Conservation (phyloP, 306 rosid species). For the Vigna angularis region DNA sequence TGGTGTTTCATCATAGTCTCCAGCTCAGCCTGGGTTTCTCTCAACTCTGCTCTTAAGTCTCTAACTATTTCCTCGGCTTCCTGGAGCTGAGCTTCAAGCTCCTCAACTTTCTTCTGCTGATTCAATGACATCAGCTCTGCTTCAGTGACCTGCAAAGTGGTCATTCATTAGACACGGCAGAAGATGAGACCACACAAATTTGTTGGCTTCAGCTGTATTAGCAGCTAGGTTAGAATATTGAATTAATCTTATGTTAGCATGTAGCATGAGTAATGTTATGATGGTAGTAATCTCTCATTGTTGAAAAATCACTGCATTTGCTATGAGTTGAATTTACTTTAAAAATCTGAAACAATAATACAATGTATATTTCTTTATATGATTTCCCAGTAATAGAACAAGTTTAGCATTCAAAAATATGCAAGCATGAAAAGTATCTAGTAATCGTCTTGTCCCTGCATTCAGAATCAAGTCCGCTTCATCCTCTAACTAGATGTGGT, state of each 20-base stretch:
- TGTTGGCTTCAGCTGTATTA: conserved; percentile 16
- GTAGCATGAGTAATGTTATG: conserved; percentile 1
- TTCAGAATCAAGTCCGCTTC: conserved; percentile 17
- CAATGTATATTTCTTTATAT: conserved; percentile 21
- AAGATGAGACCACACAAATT: conserved; percentile 19
- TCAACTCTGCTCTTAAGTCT: conserved; percentile 79
- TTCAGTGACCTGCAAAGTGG: conserved; percentile 62
- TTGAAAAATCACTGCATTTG: conserved; percentile 7
- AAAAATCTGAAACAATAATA: conserved; percentile 23
- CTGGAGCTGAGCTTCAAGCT: conserved; percentile 89
- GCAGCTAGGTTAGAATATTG: conserved; percentile 15
- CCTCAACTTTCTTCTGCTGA: conserved; percentile 76
- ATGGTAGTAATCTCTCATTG: conserved; percentile 6
- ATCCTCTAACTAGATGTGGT: conserved; percentile 1
- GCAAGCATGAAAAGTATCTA: conserved; percentile 27
- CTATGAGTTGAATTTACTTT: background rate
- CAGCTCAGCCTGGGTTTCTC: conserved; percentile 69
- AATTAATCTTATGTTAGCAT: conserved; percentile 3
- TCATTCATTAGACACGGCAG: conserved; percentile 30
- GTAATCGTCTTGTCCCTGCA: conserved; percentile 3
- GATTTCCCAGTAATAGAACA: conserved; percentile 5
- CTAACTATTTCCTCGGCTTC: conserved; percentile 89
- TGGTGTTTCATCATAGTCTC: conserved; percentile 60
- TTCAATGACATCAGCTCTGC: conserved; percentile 61
- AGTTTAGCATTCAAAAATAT: conserved; percentile 21